Evolutionary conservation across 139 green algal genomes (phyloP), one percentile per base, ranked within the genome.

Genomic region (Chlamydomonas incerta): DNA sequence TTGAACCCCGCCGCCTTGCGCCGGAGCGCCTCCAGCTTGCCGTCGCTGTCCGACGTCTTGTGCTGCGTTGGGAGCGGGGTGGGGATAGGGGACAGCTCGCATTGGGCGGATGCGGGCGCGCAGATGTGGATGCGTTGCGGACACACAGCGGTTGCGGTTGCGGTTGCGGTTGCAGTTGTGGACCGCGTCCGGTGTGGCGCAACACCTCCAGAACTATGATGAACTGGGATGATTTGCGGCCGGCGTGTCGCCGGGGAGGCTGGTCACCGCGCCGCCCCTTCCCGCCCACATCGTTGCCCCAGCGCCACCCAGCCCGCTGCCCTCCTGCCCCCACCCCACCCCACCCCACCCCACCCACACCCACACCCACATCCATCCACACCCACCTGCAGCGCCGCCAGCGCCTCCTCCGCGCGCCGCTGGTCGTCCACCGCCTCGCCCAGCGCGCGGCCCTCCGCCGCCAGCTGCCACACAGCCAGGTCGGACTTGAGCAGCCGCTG

Each of bases 401-500:
- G 41, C 47, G 68, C 63, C 69, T 88, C 72, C 24, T 82, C 76
- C 33, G 81, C 83, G 73, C 87, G 41, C n/a, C 65, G 35, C 11
- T 85, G 66, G 26, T 93, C 88, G 65, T 90, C 76, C 62, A 92
- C 79, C 18, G 90, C 90, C 57, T 73, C 58, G 15, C 94, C 85
- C 34, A 94, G 87, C 34, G 82, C 66, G 17, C 47, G 66, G 31
- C 72, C 50, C 47, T 79, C 79, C 52, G 68, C 47, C 4, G 28
- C 55, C 57, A 81, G 57, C 28, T 74, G 81, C 70, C 81, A 87
- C 35, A 80, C 66, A 10, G 47, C 68, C 73, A 83, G 41, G 33
- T 92, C 76, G 81, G 86, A 93, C 70, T 95, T 76, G 71, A 90
- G 80, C 33, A 58, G 60, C 84, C 95, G 94, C 35, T 91, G 83